Percentiles rank a stretch among this genome's conserved stretches.
Conservation (phyloP, 140 eudicot genomes). For the Anethum foeniculum region DNA sequence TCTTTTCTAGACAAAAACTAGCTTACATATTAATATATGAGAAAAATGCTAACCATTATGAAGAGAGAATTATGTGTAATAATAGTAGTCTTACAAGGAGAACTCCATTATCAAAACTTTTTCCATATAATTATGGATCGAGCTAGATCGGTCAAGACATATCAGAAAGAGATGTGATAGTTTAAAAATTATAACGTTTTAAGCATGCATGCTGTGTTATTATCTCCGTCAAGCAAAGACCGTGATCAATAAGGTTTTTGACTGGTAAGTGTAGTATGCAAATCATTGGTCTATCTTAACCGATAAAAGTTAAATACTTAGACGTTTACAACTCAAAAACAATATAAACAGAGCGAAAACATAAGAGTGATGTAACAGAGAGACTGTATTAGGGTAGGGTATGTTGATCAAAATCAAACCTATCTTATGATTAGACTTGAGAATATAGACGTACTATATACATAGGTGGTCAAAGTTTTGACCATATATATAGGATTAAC, state of each 20-base stretch:
- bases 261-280: not conserved
- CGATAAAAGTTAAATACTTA: too few relatives aligned
- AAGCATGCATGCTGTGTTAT: not conserved
- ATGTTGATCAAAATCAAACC: not conserved
- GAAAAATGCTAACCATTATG: too few relatives aligned
- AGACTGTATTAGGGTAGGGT: not conserved
- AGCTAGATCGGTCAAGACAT: not conserved
- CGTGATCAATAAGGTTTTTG: not conserved
- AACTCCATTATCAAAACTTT: not conserved
- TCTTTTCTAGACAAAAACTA: not conserved
- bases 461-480: not conserved
- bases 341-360: too few relatives aligned
- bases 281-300: too few relatives aligned
- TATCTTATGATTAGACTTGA: not conserved
- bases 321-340: too few relatives aligned
- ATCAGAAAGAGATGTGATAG: not conserved
- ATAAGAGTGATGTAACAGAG: too few relatives aligned
- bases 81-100: not conserved
- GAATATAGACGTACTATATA: not conserved
- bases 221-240: not conserved
- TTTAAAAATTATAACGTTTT: not conserved
- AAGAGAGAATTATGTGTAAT: too few relatives aligned
- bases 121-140: not conserved
- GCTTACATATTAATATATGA: too few relatives aligned
- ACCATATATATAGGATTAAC: not conserved